Base-by-base conservation (phyloP, 352 stramenopile genomes). In the Peronosclerospora sorghi region DNA sequence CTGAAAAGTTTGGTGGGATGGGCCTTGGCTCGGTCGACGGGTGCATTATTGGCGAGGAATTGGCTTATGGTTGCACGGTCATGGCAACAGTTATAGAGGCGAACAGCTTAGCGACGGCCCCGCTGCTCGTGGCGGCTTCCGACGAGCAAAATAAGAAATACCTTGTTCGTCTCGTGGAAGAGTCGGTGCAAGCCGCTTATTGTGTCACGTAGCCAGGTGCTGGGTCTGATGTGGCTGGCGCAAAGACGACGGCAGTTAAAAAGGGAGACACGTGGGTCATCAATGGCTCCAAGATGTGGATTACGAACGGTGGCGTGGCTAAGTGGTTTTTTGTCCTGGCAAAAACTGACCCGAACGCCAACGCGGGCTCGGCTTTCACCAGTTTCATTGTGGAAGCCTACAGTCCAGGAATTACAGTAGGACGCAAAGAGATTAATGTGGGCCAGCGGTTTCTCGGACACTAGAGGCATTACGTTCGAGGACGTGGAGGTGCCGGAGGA, bases 261-360 rank as follows among this genome's bases (percentile, higher is more conserved):
- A 91, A 96, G 51, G 87, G 87, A 41, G 85, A 96, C 61, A 88
- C 95, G 54, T 96, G 85, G 74, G 68, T 96, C 24, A 59, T 96
- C 35, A 96, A 96, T 61, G 87, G 87, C 41, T 85, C 66, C 43
- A 96, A 96, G 65, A 90, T 94, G 75, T 96, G 83, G 82, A 96
- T 96, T 63, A 96, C 86, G 20, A 96, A 96, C 62, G 86, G 83
- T 32, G 67, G 75, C 32, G 80, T 94, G 26, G 86, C 86, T 51
- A 89, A 94, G 51, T 94, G 79, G n/a, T 73, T 95, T 71, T 66
- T 95, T 32, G 84, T 96, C 39, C 56, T 95, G 14, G 86, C 86
- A 52, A 95, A 96, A 65, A 94, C 86, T 12, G 77, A 96, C 56
- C 21, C 76, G 15, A 67, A 26, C 0, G 74, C 81, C 4, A 79